Evolutionary conservation across 306 rosid species (phyloP).

Genomic region (Calophaca sinica): DNA sequence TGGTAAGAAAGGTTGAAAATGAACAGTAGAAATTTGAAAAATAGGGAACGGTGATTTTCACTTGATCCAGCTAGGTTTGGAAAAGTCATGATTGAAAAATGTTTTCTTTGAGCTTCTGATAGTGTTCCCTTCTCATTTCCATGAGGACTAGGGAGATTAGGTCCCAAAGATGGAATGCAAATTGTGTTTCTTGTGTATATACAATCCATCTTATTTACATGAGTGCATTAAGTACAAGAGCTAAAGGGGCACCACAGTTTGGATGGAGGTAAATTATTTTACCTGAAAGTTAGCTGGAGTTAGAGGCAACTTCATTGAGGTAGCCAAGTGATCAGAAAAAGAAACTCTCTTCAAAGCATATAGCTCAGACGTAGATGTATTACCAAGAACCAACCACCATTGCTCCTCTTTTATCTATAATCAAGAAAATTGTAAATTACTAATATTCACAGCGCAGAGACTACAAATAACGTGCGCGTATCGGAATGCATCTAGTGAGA

Average conservation of each 20-base stretch:
- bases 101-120: not conserved
- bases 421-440: slow-evolving; percentile 24
- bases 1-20: too few species aligned
- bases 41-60: slow-evolving; percentile 3
- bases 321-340: slow-evolving; percentile 72
- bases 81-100: too few species aligned
- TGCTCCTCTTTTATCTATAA: slow-evolving; percentile 90
- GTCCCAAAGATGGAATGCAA: not conserved
- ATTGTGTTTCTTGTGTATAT: slow-evolving; percentile 9
- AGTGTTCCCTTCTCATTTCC: not conserved
- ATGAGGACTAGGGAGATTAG: too few species aligned
- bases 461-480: slow-evolving; percentile 10
- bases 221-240: slow-evolving; percentile 11
- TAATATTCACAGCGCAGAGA: slow-evolving; percentile 2
- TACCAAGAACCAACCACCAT: slow-evolving; percentile 97
- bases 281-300: slow-evolving; percentile 63
- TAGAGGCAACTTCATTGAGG: slow-evolving; percentile 81
- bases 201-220: not conserved
- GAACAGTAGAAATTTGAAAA: too few species aligned
- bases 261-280: slow-evolving; percentile 28
- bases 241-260: slow-evolving; percentile 18
- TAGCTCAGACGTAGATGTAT: slow-evolving; percentile 73
- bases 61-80: not conserved
- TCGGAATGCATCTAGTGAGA: not conserved
- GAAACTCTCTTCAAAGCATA: slow-evolving; percentile 85